A percentile compares a stretch with the other conserved stretches of the same genome.
These are phyloP conservation scores for Colletotrichum simmondsii DNA, from an alignment of 2,329 filamentous ascomycete species.

Conservation along the genomic window DNA sequence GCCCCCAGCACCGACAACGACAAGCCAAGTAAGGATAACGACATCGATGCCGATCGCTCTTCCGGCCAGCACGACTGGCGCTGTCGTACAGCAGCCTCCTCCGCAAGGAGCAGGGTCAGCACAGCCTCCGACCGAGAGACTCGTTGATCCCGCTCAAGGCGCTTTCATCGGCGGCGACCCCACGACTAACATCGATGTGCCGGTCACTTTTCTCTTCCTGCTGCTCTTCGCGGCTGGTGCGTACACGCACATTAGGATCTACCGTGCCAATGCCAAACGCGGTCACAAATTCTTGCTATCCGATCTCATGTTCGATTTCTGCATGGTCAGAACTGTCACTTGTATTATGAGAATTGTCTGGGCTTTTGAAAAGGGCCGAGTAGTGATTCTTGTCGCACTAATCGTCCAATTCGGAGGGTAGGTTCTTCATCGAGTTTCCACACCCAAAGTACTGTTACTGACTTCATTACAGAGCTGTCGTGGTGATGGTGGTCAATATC, in stretches of 20 bases:
- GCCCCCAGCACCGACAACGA: background rate
- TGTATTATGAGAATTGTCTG: conserved; percentile 49
- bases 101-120: background rate
- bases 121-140: background rate
- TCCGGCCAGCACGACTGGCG: conserved; percentile 15
- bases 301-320: conserved; percentile 50
- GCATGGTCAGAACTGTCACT: conserved; percentile 47
- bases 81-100: background rate
- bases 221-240: conserved; percentile 40
- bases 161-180: conserved; percentile 27
- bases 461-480: conserved; percentile 49
- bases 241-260: conserved; percentile 40
- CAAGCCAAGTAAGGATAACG: background rate
- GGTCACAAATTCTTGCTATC: conserved; percentile 52
- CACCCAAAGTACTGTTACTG: conserved; percentile 33
- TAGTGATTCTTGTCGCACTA: conserved; percentile 46
- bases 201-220: conserved; percentile 40
- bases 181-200: conserved; percentile 36
- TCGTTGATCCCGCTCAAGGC: conserved; percentile 23
- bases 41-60: background rate
- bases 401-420: conserved; percentile 50
- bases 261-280: conserved; percentile 43
- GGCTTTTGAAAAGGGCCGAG: conserved; percentile 40
- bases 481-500: conserved; percentile 50
- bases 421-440: no score